Base-by-base conservation (phyloP, 129 eudicot species). In the Cynara cardunculus region DNA sequence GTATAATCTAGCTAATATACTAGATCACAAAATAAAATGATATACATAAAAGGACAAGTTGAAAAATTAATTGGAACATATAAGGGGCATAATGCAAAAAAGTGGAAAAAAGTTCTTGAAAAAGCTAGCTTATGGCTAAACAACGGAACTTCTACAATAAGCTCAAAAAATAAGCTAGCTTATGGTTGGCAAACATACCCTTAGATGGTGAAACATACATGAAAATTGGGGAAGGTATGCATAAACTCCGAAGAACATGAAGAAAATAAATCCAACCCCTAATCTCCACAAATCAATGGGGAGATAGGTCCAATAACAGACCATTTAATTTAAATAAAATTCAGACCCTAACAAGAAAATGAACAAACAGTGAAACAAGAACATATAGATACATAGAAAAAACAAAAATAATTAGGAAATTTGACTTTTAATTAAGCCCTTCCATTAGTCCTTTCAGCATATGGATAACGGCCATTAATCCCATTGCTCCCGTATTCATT, bases 371-470 rank as follows among this genome's bases (percentile, higher is more conserved):
- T 49, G 69, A 85, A 59, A 79, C 30, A 76, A 75, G 34, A 69
- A 61, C 73, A 78, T 76, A 78, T 80, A 76, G 74, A 79, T 32
- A 75, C 44, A 78, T 31, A 66, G 44, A 85, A 85, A 70, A 66
- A 73, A 71, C 70, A 76, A 88, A 86, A 80, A 67, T 10, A 61
- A 80, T 69, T 7, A 84, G 67, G 77, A 71, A 59, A 74, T 34
- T 26, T 27, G 73, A 72, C 76, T 22, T 74, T 25, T 61, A 41
- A 73, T 81, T 84, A 89, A 77, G 81, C 88, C 79, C 88, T 86
- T 30, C 82, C 88, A 39, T 86, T 87, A 61, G 83, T 83, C 82
- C 86, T 85, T 66, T 78, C 89, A 75, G 85, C 78, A 77, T 86
- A 83, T 28, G 81, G 90, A 66, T 75, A 86, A 39, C 76, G 81